A percentile compares a stretch with the other conserved stretches of the same genome.
These are phyloP conservation scores for Telopea speciosissima DNA, from an alignment of 177 flowering plant species.

Conservation along the genomic window DNA sequence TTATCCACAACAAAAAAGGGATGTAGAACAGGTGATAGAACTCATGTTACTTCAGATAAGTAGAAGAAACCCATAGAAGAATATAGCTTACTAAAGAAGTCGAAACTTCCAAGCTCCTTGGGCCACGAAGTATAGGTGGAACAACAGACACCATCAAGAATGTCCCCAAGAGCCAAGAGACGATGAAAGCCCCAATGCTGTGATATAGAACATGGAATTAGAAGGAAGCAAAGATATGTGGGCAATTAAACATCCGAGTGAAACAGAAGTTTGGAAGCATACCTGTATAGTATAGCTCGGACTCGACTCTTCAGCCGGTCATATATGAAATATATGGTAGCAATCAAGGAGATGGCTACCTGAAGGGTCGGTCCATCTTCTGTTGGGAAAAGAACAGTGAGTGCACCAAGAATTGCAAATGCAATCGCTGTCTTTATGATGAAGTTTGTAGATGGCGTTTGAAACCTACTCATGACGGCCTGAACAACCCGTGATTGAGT, in stretches of 20 bases:
- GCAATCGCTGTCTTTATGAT: slow-evolving; percentile 59
- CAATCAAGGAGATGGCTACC: slow-evolving; percentile 77
- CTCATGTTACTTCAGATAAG: slow-evolving; percentile 52
- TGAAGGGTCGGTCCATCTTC: slow-evolving; percentile 99
- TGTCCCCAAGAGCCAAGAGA: slow-evolving; percentile 91
- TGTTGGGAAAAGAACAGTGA: slow-evolving; percentile 85
- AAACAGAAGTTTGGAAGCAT: slow-evolving; percentile 24
- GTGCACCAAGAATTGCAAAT: slow-evolving; percentile 64
- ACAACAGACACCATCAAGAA: slow-evolving; percentile 90
- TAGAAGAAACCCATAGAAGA: slow-evolving; percentile 86
- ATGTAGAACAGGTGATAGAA: neutral
- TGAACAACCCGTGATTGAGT: slow-evolving; percentile 61
- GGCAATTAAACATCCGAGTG: neutral
- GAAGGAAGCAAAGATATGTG: neutral
- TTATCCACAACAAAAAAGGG: slow-evolving; percentile 23
- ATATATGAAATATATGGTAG: slow-evolving; percentile 73
- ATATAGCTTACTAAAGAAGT: slow-evolving; percentile 71
- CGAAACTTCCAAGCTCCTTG: slow-evolving; percentile 73
- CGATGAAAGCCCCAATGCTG: slow-evolving; percentile 70
- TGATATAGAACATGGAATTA: slow-evolving; percentile 11
- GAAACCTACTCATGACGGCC: slow-evolving; percentile 64
- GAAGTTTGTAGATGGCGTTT: slow-evolving; percentile 59
- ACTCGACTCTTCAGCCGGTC: slow-evolving; percentile 66
- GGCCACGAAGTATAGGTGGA: slow-evolving; percentile 81
- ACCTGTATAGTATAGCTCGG: slow-evolving; percentile 86